Evolutionary conservation across 352 stramenopile genomes (phyloP), one percentile per base, ranked within the genome.

Genomic region (Thraustotheca clavata): DNA sequence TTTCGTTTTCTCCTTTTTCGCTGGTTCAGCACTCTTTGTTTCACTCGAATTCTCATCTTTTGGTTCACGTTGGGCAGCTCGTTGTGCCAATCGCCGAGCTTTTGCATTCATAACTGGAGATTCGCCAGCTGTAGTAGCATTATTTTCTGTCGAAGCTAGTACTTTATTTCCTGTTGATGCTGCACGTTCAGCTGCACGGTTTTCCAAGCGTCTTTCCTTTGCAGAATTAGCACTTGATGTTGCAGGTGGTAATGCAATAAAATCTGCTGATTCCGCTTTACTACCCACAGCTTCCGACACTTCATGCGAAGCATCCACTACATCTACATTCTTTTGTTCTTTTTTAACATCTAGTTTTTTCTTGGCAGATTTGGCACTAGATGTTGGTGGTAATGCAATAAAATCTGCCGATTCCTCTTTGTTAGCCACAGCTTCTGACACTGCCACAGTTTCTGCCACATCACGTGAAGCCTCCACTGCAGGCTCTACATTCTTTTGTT

Each of bases 171-270:
- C 52, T 16, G 29, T n/a, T 16, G 49, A n/a, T n/a, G 31, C 20
- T 18, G 41, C 39, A 4, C 73, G 70, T 32, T 76, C 72, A 20
- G 62, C 60, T 31, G 83, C 71, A 22, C 83, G 79, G 62, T 79
- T 74, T 33, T 76, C 43, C 16, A 88, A 41, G 18, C 80, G 78
- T 11, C 80, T 76, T 63, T 86, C 70, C 70, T 88, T 75, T 20
- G 82, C 70, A 36, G 80, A 80, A 33, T 81, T 48, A 26, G 60
- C 69, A 41, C 76, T 68, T 1, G 41, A 26, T 5, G 8, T 31
- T 38, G 35, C 62, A 48, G 24, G 16, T 16, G 38, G 38, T 20
- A 20, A 16, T 47, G n/a, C 2, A 47, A 2, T n/a, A 2, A 2
- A 24, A 4, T 52, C 34, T 52, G 9, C 34, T 52, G 43, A 9